A percentile compares a stretch with the other conserved stretches of the same genome.
phyloP scores from a whole-genome alignment of 169 alveolate genomes.

The Cryptosporidium viatorum region DNA sequence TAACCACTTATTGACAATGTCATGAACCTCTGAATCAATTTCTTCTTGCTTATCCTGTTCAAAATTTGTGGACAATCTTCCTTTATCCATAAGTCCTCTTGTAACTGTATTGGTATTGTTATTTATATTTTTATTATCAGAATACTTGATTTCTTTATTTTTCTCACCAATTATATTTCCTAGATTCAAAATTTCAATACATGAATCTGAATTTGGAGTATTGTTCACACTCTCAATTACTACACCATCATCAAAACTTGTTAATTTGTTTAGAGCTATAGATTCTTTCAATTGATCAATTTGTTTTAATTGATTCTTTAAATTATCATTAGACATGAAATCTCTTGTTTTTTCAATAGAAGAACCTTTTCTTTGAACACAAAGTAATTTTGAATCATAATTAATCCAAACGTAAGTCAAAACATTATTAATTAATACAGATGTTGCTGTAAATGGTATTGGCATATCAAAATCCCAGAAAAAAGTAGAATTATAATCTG shows the following conservation, averaged over 20 bases:
- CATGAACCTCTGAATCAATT: background rate
- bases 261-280: background rate
- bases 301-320: background rate
- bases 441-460: constrained; percentile 56
- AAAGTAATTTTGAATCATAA: constrained; percentile 45
- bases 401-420: constrained; percentile 64
- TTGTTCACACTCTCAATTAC: constrained; percentile 31
- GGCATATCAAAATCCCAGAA: constrained; percentile 76
- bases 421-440: constrained; percentile 55
- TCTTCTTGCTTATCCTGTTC: background rate
- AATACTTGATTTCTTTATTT: background rate
- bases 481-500: constrained; percentile 1
- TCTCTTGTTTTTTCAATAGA: constrained; percentile 29
- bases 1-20: constrained; percentile 21
- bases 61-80: background rate
- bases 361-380: constrained; percentile 51
- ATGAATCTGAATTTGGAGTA: constrained; percentile 59
- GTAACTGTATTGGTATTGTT: constrained; percentile 17
- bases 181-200: constrained; percentile 42
- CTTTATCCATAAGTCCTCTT: constrained; percentile 31
- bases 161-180: constrained; percentile 9
- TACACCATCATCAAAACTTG: constrained; percentile 22
- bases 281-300: constrained; percentile 9
- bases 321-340: background rate
- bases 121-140: background rate